Conservation (phyloP, 345 rosid genomes). For the Acer yangbiense region DNA sequence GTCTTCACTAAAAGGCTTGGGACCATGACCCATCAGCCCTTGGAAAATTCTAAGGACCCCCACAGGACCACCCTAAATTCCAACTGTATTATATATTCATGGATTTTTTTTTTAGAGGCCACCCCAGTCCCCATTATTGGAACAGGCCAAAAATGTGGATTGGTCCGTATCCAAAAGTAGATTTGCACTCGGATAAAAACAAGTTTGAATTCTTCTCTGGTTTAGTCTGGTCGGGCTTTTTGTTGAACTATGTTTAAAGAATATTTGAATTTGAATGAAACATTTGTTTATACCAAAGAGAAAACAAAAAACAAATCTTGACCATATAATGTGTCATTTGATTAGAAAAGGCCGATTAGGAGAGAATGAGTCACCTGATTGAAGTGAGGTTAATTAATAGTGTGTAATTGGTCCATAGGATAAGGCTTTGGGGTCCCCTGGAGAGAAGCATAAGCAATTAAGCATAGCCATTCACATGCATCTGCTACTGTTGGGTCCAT, state of each 20-base stretch:
- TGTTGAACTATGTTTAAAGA: too few relatives aligned
- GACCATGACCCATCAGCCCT: slow-evolving; percentile 24
- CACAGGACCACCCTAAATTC: slow-evolving; percentile 30
- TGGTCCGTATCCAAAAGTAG: neutral
- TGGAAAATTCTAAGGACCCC: slow-evolving; percentile 20
- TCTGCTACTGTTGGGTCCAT: slow-evolving; percentile 20
- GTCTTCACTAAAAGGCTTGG: neutral
- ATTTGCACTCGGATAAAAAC: neutral
- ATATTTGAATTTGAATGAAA: too few relatives aligned
- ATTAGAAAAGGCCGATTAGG: too few relatives aligned
- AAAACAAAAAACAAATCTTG: too few relatives aligned
- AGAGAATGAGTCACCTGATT: slow-evolving; percentile 7
- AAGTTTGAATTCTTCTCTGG: too few relatives aligned
- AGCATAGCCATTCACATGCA: slow-evolving; percentile 12
- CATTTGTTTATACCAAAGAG: too few relatives aligned
- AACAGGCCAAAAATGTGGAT: neutral
- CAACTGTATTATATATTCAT: slow-evolving; percentile 5
- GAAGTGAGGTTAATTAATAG: neutral
- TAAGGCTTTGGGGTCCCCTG: neutral
- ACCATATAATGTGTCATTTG: too few relatives aligned
- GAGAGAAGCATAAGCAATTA: neutral
- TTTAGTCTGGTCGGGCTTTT: too few relatives aligned
- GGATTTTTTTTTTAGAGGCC: neutral
- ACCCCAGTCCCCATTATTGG: slow-evolving; percentile 10
- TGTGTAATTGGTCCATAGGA: slow-evolving; percentile 24